Base-by-base conservation (phyloP, 208 protist genomes). In the Crithidia fasciculata region DNA sequence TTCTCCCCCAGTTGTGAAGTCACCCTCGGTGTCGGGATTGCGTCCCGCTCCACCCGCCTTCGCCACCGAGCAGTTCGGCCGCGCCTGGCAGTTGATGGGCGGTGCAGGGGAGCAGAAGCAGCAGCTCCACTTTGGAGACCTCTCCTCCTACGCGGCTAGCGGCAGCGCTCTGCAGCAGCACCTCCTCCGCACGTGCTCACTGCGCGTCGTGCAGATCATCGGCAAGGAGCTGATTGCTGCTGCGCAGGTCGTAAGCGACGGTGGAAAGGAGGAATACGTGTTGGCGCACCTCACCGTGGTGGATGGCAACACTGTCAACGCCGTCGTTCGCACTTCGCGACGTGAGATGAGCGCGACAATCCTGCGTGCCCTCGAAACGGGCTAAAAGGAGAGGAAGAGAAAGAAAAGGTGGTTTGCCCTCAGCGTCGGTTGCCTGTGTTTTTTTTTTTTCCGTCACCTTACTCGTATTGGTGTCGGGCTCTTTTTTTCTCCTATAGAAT, bases 151-250 rank as follows among this genome's bases (percentile, higher is more conserved):
- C 18, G 41, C 54, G 5, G n/a, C 44, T 2, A 8, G n/a, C 6
- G 43, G 45, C 13, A 45, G 71, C 5, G 36, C 16, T n/a, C 39
- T 71, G 54, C 78, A 81, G 50, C 68, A 78, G 37, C 41, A 75
- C 59, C 59, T 88, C 57, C 72, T 76, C 50, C 69, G 72, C 12
- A 60, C 74, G 37, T 82, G 77, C 15, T 80, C 81, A 16, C 61
- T 90, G 59, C 55, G 77, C 10, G 76, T 90, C 9, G 81, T 94
- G 41, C 80, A 94, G 68, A 78, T 91, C 9, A 94, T 91, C 55
- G 81, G 81, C 18, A 81, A 68, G 37, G 84, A 94, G 69, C 28
- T 85, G 15, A 90, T 91, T 52, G 84, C 82, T 10, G 86, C 84
- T 10, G 86, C 84, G 16, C 55, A 71, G 70, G 39, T 45, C 19